Evolutionary conservation across 805 yeast species (phyloP), one percentile per base, ranked within the genome.

Genomic region (Candida sithepensis): DNA sequence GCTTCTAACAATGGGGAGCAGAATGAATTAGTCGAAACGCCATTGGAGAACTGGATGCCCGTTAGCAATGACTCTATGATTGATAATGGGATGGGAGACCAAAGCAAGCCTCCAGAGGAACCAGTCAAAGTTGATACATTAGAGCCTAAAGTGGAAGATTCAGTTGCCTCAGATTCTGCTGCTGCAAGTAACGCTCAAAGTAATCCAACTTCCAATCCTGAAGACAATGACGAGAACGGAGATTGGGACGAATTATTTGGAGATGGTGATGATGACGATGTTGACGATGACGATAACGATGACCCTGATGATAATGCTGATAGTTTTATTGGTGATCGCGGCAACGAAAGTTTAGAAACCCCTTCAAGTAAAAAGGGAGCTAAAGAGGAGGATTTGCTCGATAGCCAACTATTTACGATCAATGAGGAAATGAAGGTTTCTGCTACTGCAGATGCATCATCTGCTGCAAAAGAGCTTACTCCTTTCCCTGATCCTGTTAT

Each of bases 241-340:
- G 60, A 63, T 40, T 63, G 68, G 64, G 62, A 56, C 38, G 67
- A 62, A 10, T 51, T 61, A 6, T 63, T 61, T 48, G 68, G 65
- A 2, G 62, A 48, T 12, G 57, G 45, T 23, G 52, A 46, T 23
- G 40, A 23, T 16, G 57, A 49, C 5, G 56, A 50, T 19, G 47
- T 52, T n/a, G 47, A 45, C n/a, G 49, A 37, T 32, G 55, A 47
- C 3, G 38, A 21, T 13, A 16, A 18, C 7, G 16, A 6, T 10
- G 22, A 7, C n/a, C 8, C 14, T 14, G 41, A 23, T 18, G 18
- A 39, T 4, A 23, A 21, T 12, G 1, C 12, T 16, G 19, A 5
- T 10, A 39, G n/a, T n/a, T n/a, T n/a, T n/a, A n/a, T n/a, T n/a
- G n/a, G n/a, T n/a, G n/a, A n/a, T n/a, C n/a, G n/a, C n/a, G n/a